Base-by-base conservation (phyloP, 768 basidiomycete genomes). In the Nidula microcarpa region DNA sequence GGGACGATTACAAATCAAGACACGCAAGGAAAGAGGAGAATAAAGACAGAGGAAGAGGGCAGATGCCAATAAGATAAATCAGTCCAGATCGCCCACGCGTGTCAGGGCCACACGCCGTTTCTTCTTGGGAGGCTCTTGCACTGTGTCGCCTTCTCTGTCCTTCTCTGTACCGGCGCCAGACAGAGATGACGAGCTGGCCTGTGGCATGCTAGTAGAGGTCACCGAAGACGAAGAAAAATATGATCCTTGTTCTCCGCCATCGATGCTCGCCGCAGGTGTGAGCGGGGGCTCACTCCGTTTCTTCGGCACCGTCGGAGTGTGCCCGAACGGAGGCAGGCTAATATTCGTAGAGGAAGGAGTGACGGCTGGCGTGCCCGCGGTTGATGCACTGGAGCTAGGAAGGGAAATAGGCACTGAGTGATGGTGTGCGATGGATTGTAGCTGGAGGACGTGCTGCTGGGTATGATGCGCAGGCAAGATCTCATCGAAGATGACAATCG, bases 401-500 rank as follows among this genome's bases (percentile, higher is more conserved):
- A 68, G 66, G 49, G 80, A 78, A 44, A 87, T 73, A 3, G 86
- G 82, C 36, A 89, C 80, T 2, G 84, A 87, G 62, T 93, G 85
- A 55, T 89, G 84, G 61, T 91, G 88, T 2, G 94, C 94, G 53
- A 97, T 94, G 35, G 89, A 89, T 62, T 94, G 90, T 33, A 97
- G 75, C 67, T 96, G 95, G 16, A 96, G 80, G 4, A 89, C 84
- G 54, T 91, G 89, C 65, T 95, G 95, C 63, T 98, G 95, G 1
- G 87, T 94, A 57, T 91, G 87, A 65, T 96, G 84, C 4, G 87
- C 79, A 0, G 92, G 83, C 1, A 98, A 80, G 53, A 96, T 88
- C 69, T 98, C 96, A 70, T 98, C 95, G 66, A 99, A 98, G 17
- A 91, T 80, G 60, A 97, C 79, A 53, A 98, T 80, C 0, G 96